Conservation (phyloP, 2,329 filamentous ascomycete species). For the Colletotrichum orchidophilum region DNA sequence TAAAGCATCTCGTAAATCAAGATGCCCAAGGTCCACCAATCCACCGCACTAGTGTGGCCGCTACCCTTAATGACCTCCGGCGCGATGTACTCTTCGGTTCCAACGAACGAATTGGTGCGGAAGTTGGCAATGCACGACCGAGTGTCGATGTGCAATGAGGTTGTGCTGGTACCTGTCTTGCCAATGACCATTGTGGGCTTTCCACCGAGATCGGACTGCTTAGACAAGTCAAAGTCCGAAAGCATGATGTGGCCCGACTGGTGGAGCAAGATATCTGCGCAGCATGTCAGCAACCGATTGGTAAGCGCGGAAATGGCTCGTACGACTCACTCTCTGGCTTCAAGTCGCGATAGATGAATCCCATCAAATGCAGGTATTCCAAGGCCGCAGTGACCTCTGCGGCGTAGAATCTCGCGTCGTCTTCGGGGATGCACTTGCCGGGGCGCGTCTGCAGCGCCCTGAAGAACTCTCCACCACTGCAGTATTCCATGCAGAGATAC, state of each 20-base stretch:
- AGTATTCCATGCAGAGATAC: conserved; percentile 99
- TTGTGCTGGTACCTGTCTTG: conserved; percentile 86
- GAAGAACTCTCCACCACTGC: conserved; percentile 98
- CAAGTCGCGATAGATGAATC: conserved; percentile 97
- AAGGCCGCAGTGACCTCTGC: conserved; percentile 96
- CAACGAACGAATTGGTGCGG: conserved; percentile 97
- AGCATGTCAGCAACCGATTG: conserved; percentile 26
- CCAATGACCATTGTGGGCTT: conserved; percentile 98
- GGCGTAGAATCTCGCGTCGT: conserved; percentile 96
- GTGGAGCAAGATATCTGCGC: conserved; percentile 89
- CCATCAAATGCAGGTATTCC: conserved; percentile 98
- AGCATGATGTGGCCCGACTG: conserved; percentile 99
- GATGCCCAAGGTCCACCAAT: conserved; percentile 99
- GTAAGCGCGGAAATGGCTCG: background rate
- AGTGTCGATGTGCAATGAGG: conserved; percentile 94
- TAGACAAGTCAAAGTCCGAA: conserved; percentile 97
- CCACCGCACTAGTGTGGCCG: conserved; percentile 96
- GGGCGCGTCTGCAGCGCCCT: conserved; percentile 93
- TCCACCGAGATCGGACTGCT: conserved; percentile 95
- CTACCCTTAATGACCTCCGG: conserved; percentile 99
- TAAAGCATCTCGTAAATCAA: conserved; percentile 99
- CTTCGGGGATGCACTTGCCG: conserved; percentile 96
- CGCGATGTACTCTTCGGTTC: conserved; percentile 98
- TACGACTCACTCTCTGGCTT: conserved; percentile 90
- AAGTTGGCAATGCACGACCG: conserved; percentile 99